Evolutionary conservation across 106 monocot species (phyloP).

Genomic region (Allium fistulosum): DNA sequence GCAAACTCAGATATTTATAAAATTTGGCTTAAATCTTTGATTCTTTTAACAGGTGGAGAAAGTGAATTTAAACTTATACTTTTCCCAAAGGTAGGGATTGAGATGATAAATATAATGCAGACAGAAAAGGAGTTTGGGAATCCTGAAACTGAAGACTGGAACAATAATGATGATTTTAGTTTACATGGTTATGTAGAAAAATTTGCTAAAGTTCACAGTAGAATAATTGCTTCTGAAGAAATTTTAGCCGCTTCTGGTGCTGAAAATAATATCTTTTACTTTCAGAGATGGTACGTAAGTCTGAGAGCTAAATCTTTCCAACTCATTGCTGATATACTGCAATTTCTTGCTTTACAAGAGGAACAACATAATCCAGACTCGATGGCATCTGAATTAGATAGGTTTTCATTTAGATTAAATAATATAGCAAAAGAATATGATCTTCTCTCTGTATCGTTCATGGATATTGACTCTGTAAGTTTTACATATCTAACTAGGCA

Average conservation of each 20-base stretch:
- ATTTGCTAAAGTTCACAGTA: slow-evolving; percentile 37
- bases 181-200: slow-evolving; percentile 29
- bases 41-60: slow-evolving; percentile 67
- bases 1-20: slow-evolving; percentile 28
- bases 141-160: slow-evolving; percentile 15
- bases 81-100: slow-evolving; percentile 41
- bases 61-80: slow-evolving; percentile 78
- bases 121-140: slow-evolving; percentile 19
- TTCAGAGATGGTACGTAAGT: slow-evolving; percentile 80
- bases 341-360: slow-evolving; percentile 16
- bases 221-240: slow-evolving; percentile 50
- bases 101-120: slow-evolving; percentile 44
- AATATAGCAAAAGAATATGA: slow-evolving; percentile 68
- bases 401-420: slow-evolving; percentile 28
- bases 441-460: slow-evolving; percentile 70
- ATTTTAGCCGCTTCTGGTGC: slow-evolving; percentile 24
- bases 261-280: slow-evolving; percentile 28
- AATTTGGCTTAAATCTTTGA: slow-evolving; percentile 68
- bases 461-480: slow-evolving; percentile 61
- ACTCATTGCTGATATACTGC: slow-evolving; percentile 33
- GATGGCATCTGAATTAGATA: slow-evolving; percentile 3
- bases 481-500: slow-evolving; percentile 38
- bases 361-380: not conserved
- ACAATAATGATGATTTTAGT: slow-evolving; percentile 7
- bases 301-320: slow-evolving; percentile 62